Evolutionary conservation across 345 rosid genomes (phyloP), one percentile per base, ranked within the genome.

Genomic region (Citrus glauca): DNA sequence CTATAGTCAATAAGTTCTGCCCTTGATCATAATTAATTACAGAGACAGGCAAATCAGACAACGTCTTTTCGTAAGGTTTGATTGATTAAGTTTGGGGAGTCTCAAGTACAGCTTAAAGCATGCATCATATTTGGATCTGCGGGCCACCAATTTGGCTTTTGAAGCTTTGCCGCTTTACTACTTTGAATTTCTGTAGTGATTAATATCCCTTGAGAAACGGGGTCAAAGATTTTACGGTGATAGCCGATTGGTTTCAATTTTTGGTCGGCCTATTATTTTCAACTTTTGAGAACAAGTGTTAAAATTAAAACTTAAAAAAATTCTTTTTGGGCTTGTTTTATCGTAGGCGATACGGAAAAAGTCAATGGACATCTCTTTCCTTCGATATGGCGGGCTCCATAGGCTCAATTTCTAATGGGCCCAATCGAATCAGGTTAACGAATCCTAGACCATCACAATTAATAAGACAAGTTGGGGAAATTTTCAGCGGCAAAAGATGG

Each of bases 161-260:
- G 10, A 17, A 30, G 68, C 9, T 30, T 6, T 32, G 0, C 68
- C 17, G 10, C 40, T 64, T 64, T 7, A 1, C 6, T 20, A 1
- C 22, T n/a, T 57, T 72, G 66, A 72, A 71, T 53, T 30, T 56
- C 22, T 53, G 57, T 17, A 22, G 19, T 22, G 9, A 45, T 68
- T 53, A 24, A 24, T 59, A 57, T 73, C 76, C 67, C 77, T 60
- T 6, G 50, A 60, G 53, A 60, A 37, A 61, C 77, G 77, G 68
- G 61, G 66, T 73, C 67, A 73, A 40, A 73, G 67, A 73, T 73
- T 60, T 72, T 35, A 37, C 38, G 2, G 50, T 4, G 30, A 10
- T 17, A 6, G 50, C 50, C 17, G 50, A 45, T 8, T n/a, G 24
- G 16, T 4, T 60, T 60, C 57, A 53, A 53, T 53, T 17, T 13